Percentiles rank a stretch among this genome's conserved stretches.
Conservation (phyloP, 2,329 filamentous ascomycete genomes). For the Diplodia scrobiculata region DNA sequence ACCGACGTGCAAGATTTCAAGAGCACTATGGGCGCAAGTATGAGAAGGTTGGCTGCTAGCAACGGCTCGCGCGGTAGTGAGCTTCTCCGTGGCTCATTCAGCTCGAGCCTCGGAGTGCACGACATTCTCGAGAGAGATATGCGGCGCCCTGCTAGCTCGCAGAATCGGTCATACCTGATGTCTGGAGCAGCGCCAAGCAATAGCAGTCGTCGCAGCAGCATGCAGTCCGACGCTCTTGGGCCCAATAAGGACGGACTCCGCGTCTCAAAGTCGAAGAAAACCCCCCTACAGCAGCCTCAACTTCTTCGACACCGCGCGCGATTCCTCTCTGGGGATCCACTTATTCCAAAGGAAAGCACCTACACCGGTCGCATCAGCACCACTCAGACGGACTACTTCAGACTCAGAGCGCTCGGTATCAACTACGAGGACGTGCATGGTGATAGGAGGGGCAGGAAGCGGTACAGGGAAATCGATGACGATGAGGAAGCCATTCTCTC, state of each 20-base stretch:
- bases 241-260: slow-evolving; percentile 6
- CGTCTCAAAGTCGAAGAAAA: slow-evolving; percentile 16
- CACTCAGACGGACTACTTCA: slow-evolving; percentile 56
- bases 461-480: slow-evolving; percentile 31
- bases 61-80: slow-evolving; percentile 2
- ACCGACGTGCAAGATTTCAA: slow-evolving; percentile 18
- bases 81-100: slow-evolving; percentile 17
- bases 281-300: slow-evolving; percentile 14
- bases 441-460: slow-evolving; percentile 37
- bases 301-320: slow-evolving; percentile 10
- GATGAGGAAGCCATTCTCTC: slow-evolving; percentile 29
- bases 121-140: slow-evolving; percentile 19
- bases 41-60: slow-evolving; percentile 6
- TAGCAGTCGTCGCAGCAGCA: slow-evolving; percentile 1
- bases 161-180: slow-evolving; percentile 12
- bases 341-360: slow-evolving; percentile 29
- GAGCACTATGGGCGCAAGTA: slow-evolving; percentile 18
- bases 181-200: slow-evolving; percentile 11
- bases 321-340: slow-evolving; percentile 26
- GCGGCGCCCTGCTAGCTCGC: slow-evolving; percentile 3
- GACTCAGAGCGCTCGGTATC: slow-evolving; percentile 53
- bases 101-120: slow-evolving; percentile 17
- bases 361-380: slow-evolving; percentile 44
- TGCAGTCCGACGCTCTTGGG: neutral
- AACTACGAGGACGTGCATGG: slow-evolving; percentile 38